These are phyloP conservation scores for Penicillium ucsense DNA, from an alignment of 495 filamentous ascomycete species.

Conservation along the genomic window DNA sequence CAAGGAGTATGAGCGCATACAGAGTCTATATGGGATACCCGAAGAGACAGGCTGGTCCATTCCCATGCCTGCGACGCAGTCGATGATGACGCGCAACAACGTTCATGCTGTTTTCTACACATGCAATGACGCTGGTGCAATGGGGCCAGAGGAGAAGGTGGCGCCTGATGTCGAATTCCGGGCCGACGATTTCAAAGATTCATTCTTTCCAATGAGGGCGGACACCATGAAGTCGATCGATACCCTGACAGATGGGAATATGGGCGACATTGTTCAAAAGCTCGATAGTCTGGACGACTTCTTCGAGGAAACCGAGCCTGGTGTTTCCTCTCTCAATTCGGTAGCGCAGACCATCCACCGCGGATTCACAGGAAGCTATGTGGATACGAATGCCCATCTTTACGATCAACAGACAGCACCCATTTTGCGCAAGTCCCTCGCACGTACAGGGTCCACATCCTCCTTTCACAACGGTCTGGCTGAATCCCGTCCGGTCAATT, in stretches of 20 bases:
- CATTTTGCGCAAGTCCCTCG: constrained; percentile 75
- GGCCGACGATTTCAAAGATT: constrained; percentile 72
- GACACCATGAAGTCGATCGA: constrained; percentile 92
- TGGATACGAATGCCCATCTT: constrained; percentile 71
- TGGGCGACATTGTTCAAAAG: constrained; percentile 79
- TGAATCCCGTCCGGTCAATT: constrained; percentile 51
- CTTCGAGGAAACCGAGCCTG: constrained; percentile 60
- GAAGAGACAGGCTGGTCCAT: constrained; percentile 95
- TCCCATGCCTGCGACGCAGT: constrained; percentile 82
- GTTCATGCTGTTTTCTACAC: constrained; percentile 97
- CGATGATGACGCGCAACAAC: constrained; percentile 72
- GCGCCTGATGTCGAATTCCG: constrained; percentile 90
- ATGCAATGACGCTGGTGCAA: constrained; percentile 55
- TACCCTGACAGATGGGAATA: constrained; percentile 62
- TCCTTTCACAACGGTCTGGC: constrained; percentile 87
- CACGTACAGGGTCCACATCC: constrained; percentile 55
- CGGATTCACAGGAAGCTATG: constrained; percentile 52
- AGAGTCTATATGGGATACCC: constrained; percentile 93
- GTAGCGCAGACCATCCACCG: constrained; percentile 46
- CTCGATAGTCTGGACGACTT: constrained; percentile 93
- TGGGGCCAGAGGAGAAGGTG: constrained; percentile 47
- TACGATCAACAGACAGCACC: constrained; percentile 93
- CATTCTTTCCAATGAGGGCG: constrained; percentile 70
- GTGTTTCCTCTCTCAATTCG: constrained; percentile 33
- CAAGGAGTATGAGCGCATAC: constrained; percentile 89